Base-by-base conservation (phyloP, 2,329 filamentous ascomycete genomes). In the Xylaria sp. region DNA sequence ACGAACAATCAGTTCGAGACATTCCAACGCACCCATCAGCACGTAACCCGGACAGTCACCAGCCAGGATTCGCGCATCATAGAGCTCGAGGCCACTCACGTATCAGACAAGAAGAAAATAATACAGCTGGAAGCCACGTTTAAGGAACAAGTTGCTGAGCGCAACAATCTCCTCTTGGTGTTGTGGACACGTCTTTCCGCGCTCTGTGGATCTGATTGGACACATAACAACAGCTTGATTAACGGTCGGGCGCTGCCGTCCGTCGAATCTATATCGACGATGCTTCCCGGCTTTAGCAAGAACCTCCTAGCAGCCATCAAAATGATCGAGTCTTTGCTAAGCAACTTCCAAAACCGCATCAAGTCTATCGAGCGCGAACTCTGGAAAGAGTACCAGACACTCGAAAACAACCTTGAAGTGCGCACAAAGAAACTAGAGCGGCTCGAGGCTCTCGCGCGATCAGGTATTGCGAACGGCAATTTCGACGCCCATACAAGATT, bases 191-290 rank as follows among this genome's bases (percentile, higher is more conserved):
- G 92, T 53, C 86, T 99, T 9, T 94, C 93, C 3, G 86, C 89
- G 0, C 86, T 98, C 50, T 98, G 96, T 75, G 96, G 96, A 12
- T 87, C 89, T 0, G 96, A 98, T 76, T 99, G 96, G 95, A 89
- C 92, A 4, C 92, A 97, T 78, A 90, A 91, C 75, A 94, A 98
- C 79, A 91, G 91, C 65, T 88, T 97, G 28, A 92, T 98, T 76
- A 95, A 96, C 75, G 93, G 94, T 23, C 92, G 95, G 67, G 89
- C 87, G 1, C 82, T 97, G 7, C 93, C 94, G 0, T 93, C 91
- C 13, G 85, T 97, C 39, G 95, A 97, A 75, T 90, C 94, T 15
- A 92, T 99, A 69, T 89, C 90, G 0, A 94, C 90, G 58, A 93
- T 96, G 80, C 85, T 98, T 4, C 91, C 92, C 0, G 93, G 92